Evolutionary conservation across 331 rosid genomes (phyloP), one percentile per base, ranked within the genome.

Genomic region (Pyrus hybrid): DNA sequence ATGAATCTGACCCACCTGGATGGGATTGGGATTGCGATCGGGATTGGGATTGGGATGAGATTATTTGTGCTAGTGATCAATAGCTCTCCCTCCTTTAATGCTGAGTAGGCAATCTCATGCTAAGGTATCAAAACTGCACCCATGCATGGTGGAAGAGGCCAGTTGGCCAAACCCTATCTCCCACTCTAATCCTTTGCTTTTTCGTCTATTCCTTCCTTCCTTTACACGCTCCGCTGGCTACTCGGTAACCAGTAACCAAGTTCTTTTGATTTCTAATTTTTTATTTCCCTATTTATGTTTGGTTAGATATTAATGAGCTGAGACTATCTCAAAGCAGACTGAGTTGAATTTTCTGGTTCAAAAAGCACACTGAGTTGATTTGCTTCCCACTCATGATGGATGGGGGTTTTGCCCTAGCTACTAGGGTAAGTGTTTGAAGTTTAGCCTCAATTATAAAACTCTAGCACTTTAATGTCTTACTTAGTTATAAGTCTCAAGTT

Each of bases 1-100:
- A 68, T 37, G 14, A 41, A 41, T 41, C 14, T 41, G 47, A 41
- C 76, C 83, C 76, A 80, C 79, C 79, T 74, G 79, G 83, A 80
- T 74, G 60, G 72, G 69, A 26, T 22, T 22, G 60, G 14, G 45
- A 41, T 35, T 35, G 3, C 0, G 41, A 8, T 30, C 5, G 32
- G 5, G 32, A 29, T 29, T 29, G 32, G 32, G 32, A 30, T 35
- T 37, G 43, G 43, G 43, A 22, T 65, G 23, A 23, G 71, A n/a
- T 18, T 12, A 41, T 41, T 41, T 41, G 57, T 65, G 78, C 57
- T 68, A 35, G 6, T 30, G 68, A 29, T 62, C 77, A 8, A 57
- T 8, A 18, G 71, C 30, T 53, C 83, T 75, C 70, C 82, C 78
- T 72, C 74, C 33, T 74, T 80, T 71, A 62, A 18, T 68, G 79